Base-by-base conservation (phyloP, 345 rosid genomes). In the Linum usitatissimum region DNA sequence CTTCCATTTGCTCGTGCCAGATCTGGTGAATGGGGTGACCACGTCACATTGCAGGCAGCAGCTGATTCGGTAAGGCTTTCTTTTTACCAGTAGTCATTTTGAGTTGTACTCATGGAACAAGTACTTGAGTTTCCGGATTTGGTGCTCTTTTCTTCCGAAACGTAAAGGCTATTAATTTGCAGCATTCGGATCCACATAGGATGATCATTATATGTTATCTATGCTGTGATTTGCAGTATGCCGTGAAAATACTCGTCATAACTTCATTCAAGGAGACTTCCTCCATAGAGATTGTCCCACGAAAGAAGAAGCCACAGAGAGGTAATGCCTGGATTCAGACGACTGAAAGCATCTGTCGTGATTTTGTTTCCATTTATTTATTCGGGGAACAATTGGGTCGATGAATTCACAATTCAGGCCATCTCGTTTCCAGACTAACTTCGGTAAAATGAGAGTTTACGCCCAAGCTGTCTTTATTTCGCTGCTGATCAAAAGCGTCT, bases 191-290 rank as follows among this genome's bases (percentile, higher is more conserved):
- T 23, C 20, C 42, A 31, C 56, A 2, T 10, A 57, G 60, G 30
- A 57, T 18, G 8, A 18, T 57, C 30, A 10, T 18, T 57, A 28
- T 14, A 13, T 21, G 15, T 23, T 38, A 28, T 55, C 42, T 56
- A 12, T 8, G 6, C 42, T 56, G 12, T 42, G 21, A 61, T 53
- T 59, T 79, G 78, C 87, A 92, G 99, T 85, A 80, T 67, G 81
- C 83, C 0, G 82, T 80, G 63, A 89, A 69, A 74, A 87, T 92
- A 78, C 68, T 79, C 12, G 90, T 92, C 39, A 40, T 92, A 60
- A 89, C 98, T 65, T 92, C 98, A 9, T 92, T 89, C 66, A 89
- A 89, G 80, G 84, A 92, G 72, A 92, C 96, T 40, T 84, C 82
- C 74, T 80, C 76, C 80, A 92, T 89, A 2, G 95, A 89, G 83